A percentile compares a stretch with the other conserved stretches of the same genome.
Conservation (phyloP, 371 early-diverging fungal species). For the Capniomyces stellatus region DNA sequence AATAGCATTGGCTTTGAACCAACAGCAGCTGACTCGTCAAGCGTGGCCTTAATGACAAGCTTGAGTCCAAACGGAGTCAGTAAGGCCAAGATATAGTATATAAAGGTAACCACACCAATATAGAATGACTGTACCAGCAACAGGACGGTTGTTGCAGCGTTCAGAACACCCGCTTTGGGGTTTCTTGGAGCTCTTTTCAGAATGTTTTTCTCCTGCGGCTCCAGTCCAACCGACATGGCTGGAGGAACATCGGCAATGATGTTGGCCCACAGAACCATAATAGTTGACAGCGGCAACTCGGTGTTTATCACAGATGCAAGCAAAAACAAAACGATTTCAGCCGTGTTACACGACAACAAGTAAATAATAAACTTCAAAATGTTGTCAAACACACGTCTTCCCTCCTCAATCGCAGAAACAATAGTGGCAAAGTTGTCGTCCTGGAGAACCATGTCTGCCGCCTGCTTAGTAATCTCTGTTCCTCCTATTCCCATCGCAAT, state of each 20-base stretch:
- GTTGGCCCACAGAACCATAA: constrained; percentile 97
- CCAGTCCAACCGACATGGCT: constrained; percentile 97
- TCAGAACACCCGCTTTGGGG: constrained; percentile 42
- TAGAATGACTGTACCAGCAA: constrained; percentile 50
- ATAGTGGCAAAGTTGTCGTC: constrained; percentile 94
- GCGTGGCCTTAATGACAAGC: no score
- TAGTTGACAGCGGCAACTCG: constrained; percentile 71
- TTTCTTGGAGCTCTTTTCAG: constrained; percentile 83
- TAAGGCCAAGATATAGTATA: constrained; percentile 25
- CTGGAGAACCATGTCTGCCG: constrained; percentile 66
- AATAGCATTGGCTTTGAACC: constrained; percentile 15
- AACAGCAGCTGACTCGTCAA: constrained; percentile 5
- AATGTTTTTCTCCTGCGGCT: constrained; percentile 85
- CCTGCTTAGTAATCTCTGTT: constrained; percentile 86
- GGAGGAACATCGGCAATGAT: constrained; percentile 97
- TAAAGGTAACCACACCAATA: constrained; percentile 34
- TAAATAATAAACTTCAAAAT: constrained; percentile 94
- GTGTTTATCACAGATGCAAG: constrained; percentile 64
- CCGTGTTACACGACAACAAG: constrained; percentile 68
- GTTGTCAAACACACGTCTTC: constrained; percentile 90
- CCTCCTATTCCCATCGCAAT: constrained; percentile 87
- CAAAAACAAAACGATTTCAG: constrained; percentile 62
- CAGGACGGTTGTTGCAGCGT: constrained; percentile 29
- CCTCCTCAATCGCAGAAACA: constrained; percentile 88
- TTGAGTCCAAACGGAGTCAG: no score